A percentile compares a stretch with the other conserved stretches of the same genome.
These are phyloP conservation scores for Arxiozyma bovina DNA, from an alignment of 1,139 yeast genomes.

Conservation along the genomic window DNA sequence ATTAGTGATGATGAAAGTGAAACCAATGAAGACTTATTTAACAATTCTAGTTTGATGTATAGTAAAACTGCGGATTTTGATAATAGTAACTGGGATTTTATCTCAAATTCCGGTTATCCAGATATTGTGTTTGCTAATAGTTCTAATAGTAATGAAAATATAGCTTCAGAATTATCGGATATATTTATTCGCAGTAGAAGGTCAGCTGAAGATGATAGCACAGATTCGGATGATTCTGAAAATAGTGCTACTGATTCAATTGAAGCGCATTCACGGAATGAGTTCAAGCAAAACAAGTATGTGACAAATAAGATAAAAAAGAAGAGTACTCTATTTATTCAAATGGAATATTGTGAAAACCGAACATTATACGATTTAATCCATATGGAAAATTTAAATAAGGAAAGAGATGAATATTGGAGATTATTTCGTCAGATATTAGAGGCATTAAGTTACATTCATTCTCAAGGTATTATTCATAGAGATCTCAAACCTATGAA, in stretches of 20 bases:
- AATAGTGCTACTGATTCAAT: slow-evolving; percentile 2
- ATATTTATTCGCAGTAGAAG: slow-evolving; percentile 1
- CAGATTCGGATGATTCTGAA: not conserved
- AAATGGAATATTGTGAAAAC: slow-evolving; percentile 98
- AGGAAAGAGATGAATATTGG: slow-evolving; percentile 77
- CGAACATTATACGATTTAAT: slow-evolving; percentile 80
- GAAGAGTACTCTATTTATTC: slow-evolving; percentile 63
- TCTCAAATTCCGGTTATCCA: slow-evolving; percentile 54
- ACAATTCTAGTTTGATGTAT: slow-evolving; percentile 23
- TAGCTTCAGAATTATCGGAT: slow-evolving; percentile 1
- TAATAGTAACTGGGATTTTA: slow-evolving; percentile 43
- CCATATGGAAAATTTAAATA: slow-evolving; percentile 61
- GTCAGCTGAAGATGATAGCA: not conserved
- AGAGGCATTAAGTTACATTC: slow-evolving; percentile 88
- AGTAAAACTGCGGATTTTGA: slow-evolving; percentile 22
- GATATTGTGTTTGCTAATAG: slow-evolving; percentile 49
- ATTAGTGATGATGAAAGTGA: slow-evolving; percentile 9
- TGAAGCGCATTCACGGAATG: not conserved
- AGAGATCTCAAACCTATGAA: slow-evolving; percentile 93
- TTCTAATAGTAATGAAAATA: not conserved
- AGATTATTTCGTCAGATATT: slow-evolving; percentile 75
- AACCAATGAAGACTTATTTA: slow-evolving; percentile 14
- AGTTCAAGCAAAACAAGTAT: slow-evolving; percentile 7
- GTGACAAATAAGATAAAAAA: slow-evolving; percentile 9
- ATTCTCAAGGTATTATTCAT: slow-evolving; percentile 88